Evolutionary conservation across 495 filamentous ascomycete species (phyloP), one percentile per base, ranked within the genome.

Genomic region (Oleoguttula mirabilis): DNA sequence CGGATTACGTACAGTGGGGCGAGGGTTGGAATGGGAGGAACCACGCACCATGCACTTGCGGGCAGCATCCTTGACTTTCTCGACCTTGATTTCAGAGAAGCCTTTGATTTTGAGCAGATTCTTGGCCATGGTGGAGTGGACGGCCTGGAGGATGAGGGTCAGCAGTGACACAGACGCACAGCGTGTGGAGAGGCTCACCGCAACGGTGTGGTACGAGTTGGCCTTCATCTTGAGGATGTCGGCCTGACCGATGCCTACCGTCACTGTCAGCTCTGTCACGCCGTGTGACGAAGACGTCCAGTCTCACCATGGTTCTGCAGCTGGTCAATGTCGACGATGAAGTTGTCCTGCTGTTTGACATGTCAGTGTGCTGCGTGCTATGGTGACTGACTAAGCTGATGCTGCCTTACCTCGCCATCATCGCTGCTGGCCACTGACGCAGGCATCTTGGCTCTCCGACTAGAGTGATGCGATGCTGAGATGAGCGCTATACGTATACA

Each of bases 81-180:
- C 82, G 10, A 85, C 82, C 59, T 85, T 86, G 53, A 78, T 68
- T 54, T 87, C 82, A 41, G 79, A 84, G 60, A 86, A 84, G 5
- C 82, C 82, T 55, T 81, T 83, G 57, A 86, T 82, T 56, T 80
- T 84, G 42, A 79, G 58, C 23, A 86, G 66, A 21, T 66, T 76
- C 47, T 69, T 75, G 27, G 76, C 69, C 4, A 79, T 83, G 14
- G 77, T 75, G 14, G 70, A 65, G 50, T 80, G 71, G 28, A 84
- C 74, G 33, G 76, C 72, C 81, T 81, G 37, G 32, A 5, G 17
- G 17, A 10, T 39, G 21, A 38, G 36, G n/a, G n/a, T n/a, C n/a
- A n/a, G n/a, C n/a, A n/a, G n/a, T n/a, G n/a, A n/a, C n/a, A n/a
- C n/a, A n/a, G n/a, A n/a, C n/a, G n/a, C n/a, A n/a, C n/a, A n/a